phyloP scores from a whole-genome alignment of 345 rosid genomes.

The Citrus trifoliata region DNA sequence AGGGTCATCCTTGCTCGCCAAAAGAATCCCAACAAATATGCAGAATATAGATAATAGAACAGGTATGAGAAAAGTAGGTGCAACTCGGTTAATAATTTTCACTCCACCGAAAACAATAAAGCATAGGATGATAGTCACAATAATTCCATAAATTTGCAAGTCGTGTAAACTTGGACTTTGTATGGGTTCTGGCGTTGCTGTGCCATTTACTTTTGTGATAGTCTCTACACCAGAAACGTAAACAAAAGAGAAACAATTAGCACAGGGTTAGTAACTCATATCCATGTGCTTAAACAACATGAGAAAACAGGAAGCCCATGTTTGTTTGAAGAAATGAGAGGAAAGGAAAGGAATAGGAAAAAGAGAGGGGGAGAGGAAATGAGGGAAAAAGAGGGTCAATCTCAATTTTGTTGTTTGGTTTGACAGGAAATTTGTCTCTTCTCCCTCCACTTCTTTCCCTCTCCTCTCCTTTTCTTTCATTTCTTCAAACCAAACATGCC shows the following conservation, averaged over 20 bases:
- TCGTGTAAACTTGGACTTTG: conserved; percentile 86
- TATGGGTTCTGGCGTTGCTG: conserved; percentile 46
- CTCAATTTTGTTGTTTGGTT: too few species aligned
- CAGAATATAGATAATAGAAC: conserved; percentile 84
- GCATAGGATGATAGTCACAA: conserved; percentile 83
- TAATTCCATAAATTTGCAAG: conserved; percentile 92
- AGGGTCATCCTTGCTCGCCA: conserved; percentile 70
- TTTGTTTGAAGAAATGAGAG: too few species aligned
- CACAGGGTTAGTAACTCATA: not conserved
- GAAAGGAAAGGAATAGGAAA: too few species aligned
- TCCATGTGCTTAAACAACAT: not conserved
- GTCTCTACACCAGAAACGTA: conserved; percentile 54
- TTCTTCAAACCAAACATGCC: too few species aligned
- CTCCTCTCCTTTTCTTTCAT: too few species aligned
- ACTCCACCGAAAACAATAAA: conserved; percentile 99
- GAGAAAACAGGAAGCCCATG: too few species aligned
- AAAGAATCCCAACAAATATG: conserved; percentile 79
- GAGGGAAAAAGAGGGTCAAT: too few species aligned
- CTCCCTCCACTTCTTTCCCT: too few species aligned
- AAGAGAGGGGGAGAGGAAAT: too few species aligned
- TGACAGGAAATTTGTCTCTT: too few species aligned
- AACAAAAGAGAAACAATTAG: conserved; percentile 13
- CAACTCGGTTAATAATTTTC: conserved; percentile 98
- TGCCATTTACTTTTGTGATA: conserved; percentile 71
- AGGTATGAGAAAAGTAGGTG: conserved; percentile 96